Evolutionary conservation across 2,329 filamentous ascomycete species (phyloP), one percentile per base, ranked within the genome.

Genomic region (Penicillium brasilianum): DNA sequence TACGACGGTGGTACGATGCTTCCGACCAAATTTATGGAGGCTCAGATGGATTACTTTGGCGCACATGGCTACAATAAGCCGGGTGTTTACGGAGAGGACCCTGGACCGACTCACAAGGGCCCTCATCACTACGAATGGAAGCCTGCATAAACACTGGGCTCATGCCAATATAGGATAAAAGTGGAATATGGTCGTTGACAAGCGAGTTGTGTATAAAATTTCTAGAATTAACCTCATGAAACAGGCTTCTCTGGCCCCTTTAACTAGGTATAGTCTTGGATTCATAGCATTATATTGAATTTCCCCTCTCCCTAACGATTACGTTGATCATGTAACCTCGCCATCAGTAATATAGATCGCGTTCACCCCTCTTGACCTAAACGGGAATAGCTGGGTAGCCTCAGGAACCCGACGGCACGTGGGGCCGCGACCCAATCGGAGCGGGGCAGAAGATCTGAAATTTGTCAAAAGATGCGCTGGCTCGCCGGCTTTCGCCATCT

Each of bases 11-110:
- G 84, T 16, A 84, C 82, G 3, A 82, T 83, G 60, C 72, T 91
- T 34, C 88, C 88, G 0, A 90, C 88, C 4, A 83, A 84, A 59
- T 90, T 91, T 70, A 88, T 88, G 77, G 88, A 91, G 74, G 88
- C 88, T 0, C 83, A 91, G 77, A 77, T 91, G 72, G 88, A 91
- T 70, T 90, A 87, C 69, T 91, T 91, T 71, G 88, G 89, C 0
- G 82, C 83, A 39, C 88, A 91, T 72, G 85, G 84, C 77, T 91
- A 85, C 71, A 87, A 90, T 70, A 76, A 75, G 61, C 72, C 75
- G 4, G 71, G 73, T 6, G 78, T 82, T 63, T 83, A 83, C 65
- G 81, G 81, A 1, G 84, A 88, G 64, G 80, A 80, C 52, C 77
- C 81, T 2, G 82, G 83, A 1, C 75, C 80, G 60, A 81, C 85